A percentile compares a stretch with the other conserved stretches of the same genome.
phyloP scores from a whole-genome alignment of 345 rosid genomes.

The Sonneratia alba region DNA sequence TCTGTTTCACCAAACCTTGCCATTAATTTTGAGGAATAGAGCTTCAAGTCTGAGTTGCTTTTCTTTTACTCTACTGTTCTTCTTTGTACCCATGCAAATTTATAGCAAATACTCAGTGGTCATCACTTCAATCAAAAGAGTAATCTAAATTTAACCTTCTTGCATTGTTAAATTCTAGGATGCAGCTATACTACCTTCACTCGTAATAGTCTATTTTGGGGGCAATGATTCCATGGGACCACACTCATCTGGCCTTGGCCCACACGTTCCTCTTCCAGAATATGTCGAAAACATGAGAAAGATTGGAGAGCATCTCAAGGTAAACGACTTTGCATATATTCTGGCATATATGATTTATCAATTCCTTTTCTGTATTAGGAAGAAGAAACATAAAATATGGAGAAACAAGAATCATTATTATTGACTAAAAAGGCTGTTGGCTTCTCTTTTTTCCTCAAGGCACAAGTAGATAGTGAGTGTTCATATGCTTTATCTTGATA shows the following conservation, averaged over 20 bases:
- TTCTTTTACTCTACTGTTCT: neutral
- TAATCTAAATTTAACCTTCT: neutral
- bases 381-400: neutral
- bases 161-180: conserved; percentile 33
- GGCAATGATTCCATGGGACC: conserved; percentile 97
- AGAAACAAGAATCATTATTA: neutral
- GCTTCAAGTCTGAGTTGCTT: neutral
- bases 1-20: neutral
- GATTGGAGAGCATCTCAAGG: conserved; percentile 74
- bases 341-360: neutral
- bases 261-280: conserved; percentile 77
- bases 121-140: neutral
- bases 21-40: neutral
- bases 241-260: conserved; percentile 88
- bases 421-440: neutral
- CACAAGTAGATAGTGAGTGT: neutral
- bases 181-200: conserved; percentile 59
- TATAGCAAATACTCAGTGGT: neutral
- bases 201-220: conserved; percentile 89
- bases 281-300: conserved; percentile 76
- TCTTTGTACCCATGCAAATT: neutral
- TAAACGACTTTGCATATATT: conserved; percentile 15
- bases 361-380: neutral
- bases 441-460: neutral
- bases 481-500: neutral